Percentiles rank a stretch among this genome's conserved stretches.
These are phyloP conservation scores for Tylopilus orsonianus DNA, from an alignment of 1,284 basidiomycete genomes.

Conservation along the genomic window DNA sequence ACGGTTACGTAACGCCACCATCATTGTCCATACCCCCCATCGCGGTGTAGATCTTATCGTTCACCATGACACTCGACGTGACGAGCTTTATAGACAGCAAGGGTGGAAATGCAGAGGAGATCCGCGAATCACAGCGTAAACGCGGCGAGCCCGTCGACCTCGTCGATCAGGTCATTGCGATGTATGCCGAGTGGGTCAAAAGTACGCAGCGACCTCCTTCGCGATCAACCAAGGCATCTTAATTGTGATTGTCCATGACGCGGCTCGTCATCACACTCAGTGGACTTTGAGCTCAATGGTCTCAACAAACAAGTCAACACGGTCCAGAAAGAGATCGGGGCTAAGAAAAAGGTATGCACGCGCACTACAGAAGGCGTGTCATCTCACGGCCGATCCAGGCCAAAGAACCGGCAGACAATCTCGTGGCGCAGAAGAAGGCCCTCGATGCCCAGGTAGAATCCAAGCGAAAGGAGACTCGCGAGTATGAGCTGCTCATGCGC, in stretches of 20 bases:
- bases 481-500: constrained; percentile 79
- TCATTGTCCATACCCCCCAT: no score
- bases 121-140: constrained; percentile 91
- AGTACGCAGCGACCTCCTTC: constrained; percentile 51
- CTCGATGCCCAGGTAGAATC: constrained; percentile 80
- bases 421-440: constrained; percentile 77
- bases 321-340: constrained; percentile 90
- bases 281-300: constrained; percentile 82
- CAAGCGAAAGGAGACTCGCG: constrained; percentile 74
- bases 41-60: neutral
- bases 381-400: constrained; percentile 49
- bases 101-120: constrained; percentile 92
- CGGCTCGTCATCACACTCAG: constrained; percentile 39
- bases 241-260: neutral
- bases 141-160: constrained; percentile 86
- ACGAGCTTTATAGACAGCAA: constrained; percentile 79
- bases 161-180: constrained; percentile 90
- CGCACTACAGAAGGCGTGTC: neutral
- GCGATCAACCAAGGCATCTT: neutral
- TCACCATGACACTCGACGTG: constrained; percentile 75
- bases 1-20: no score
- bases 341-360: constrained; percentile 81
- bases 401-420: constrained; percentile 88
- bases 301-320: constrained; percentile 85
- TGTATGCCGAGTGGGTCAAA: constrained; percentile 92